phyloP scores from a whole-genome alignment of 2,329 filamentous ascomycete genomes.

The Fusarium falciforme region DNA sequence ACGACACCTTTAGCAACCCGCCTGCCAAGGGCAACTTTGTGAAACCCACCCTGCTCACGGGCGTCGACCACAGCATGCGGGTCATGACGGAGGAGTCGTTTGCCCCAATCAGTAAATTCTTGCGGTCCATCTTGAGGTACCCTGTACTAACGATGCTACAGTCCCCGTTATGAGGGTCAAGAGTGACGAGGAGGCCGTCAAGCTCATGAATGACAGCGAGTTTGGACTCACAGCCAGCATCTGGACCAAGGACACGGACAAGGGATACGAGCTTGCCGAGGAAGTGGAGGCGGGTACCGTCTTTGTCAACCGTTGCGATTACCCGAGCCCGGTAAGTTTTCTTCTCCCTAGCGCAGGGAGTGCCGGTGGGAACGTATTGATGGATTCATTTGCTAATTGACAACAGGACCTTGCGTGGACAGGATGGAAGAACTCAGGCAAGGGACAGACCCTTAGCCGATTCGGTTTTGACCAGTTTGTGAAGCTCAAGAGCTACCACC shows the following conservation, averaged over 20 bases:
- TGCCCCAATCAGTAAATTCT: slow-evolving; percentile 57
- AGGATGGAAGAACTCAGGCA: slow-evolving; percentile 97
- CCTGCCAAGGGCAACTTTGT: slow-evolving; percentile 89
- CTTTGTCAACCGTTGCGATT: slow-evolving; percentile 95
- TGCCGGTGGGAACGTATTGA: slow-evolving; percentile 2
- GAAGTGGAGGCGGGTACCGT: slow-evolving; percentile 92
- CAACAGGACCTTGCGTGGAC: slow-evolving; percentile 91
- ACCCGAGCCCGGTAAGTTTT: slow-evolving; percentile 81
- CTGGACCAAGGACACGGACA: slow-evolving; percentile 89
- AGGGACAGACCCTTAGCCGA: slow-evolving; percentile 86
- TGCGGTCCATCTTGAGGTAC: not conserved
- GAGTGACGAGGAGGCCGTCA: slow-evolving; percentile 82
- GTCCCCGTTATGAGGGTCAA: slow-evolving; percentile 85
- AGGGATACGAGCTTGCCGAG: slow-evolving; percentile 80
- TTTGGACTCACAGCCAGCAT: slow-evolving; percentile 97
- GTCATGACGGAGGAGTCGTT: slow-evolving; percentile 97
- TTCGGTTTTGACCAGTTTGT: slow-evolving; percentile 97
- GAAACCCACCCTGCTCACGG: slow-evolving; percentile 82
- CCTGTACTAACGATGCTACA: slow-evolving; percentile 11
- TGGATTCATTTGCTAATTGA: slow-evolving; percentile 27
- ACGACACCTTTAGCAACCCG: slow-evolving; percentile 78
- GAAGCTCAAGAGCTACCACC: slow-evolving; percentile 94
- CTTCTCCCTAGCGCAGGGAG: slow-evolving; percentile 7
- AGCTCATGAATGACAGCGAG: slow-evolving; percentile 93
- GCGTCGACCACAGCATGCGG: slow-evolving; percentile 83